Base-by-base conservation (phyloP, 495 filamentous ascomycete genomes). In the Xanthoparmelia taractica region DNA sequence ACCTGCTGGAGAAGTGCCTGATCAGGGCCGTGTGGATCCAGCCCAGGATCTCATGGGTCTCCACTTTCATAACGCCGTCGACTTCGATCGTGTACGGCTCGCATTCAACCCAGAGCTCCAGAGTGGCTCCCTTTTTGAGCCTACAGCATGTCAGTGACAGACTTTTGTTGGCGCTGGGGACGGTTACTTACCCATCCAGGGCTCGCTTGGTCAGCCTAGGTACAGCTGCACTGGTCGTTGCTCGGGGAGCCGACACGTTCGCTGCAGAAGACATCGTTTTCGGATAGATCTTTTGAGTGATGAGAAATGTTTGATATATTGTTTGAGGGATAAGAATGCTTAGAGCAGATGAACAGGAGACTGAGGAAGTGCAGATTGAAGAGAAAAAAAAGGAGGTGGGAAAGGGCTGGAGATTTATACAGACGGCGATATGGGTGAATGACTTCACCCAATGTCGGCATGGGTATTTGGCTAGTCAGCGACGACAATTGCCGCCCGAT, bases 281-380 rank as follows among this genome's bases (percentile, higher is more conserved):
- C 13, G 10, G 37, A 12, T 2, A 40, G 10, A 40, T 40, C 2
- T 12, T 40, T 12, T 40, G 13, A 23, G 4, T 18, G 18, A 8
- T 45, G 18, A n/a, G 8, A n/a, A 10, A n/a, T 40, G 37, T 40
- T 40, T 40, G 37, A 12, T 2, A 40, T 40, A 40, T 40, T 11
- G 13, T 40, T 12, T 40, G 13, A 23, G 4, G 41, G 18, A 8
- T 45, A 6, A n/a, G 8, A n/a, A 10, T 8, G 18, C 8, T 12
- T 20, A 45, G 20, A 17, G 10, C 1, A 8, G 20, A 10, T 2
- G 6, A 45, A 20, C 18, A 23, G 20, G 6, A 4, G 43, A 0
- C 2, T 23, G 3, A 12, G 3, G 0, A 0, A 12, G 0, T 12
- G n/a, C n/a, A 25, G 12, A 0, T 15, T 25, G n/a, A 12, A 47